Evolutionary conservation across 306 rosid species (phyloP).

Genomic region (Pterocarpus santalinus): DNA sequence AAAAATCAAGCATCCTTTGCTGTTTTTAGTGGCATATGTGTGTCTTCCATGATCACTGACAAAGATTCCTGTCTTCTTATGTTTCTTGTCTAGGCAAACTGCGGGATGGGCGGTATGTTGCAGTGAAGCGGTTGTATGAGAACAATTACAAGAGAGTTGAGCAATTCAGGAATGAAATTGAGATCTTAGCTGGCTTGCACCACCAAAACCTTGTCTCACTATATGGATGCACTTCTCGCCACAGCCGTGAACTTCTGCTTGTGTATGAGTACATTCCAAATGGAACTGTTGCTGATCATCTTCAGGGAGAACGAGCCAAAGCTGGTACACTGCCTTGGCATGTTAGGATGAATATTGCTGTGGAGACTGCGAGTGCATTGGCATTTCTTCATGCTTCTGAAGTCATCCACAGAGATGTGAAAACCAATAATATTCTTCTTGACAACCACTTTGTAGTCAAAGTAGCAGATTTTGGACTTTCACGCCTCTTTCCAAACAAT

Average conservation of each 20-base stretch:
- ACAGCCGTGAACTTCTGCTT: constrained; percentile 82
- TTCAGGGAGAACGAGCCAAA: constrained; percentile 67
- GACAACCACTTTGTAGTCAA: constrained; percentile 70
- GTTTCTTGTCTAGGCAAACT: constrained; percentile 63
- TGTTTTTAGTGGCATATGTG: not conserved
- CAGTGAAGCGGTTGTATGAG: constrained; percentile 86
- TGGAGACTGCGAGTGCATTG: constrained; percentile 82
- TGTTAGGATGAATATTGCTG: constrained; percentile 73
- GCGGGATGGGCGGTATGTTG: constrained; percentile 75
- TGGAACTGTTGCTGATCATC: constrained; percentile 89
- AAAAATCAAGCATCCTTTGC: constrained; percentile 20
- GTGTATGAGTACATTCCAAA: constrained; percentile 85
- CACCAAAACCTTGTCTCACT: constrained; percentile 81
- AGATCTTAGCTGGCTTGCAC: constrained; percentile 62
- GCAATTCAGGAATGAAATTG: constrained; percentile 84
- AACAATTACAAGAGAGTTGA: constrained; percentile 79
- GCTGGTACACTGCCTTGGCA: constrained; percentile 64
- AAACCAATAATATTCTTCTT: constrained; percentile 83
- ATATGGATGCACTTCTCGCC: constrained; percentile 89
- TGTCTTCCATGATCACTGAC: constrained; percentile 12
- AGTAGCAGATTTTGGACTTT: constrained; percentile 92
- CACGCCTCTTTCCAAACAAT: constrained; percentile 75
- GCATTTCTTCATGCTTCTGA: constrained; percentile 79
- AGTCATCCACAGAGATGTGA: constrained; percentile 84
- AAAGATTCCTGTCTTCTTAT: constrained; percentile 26